Base-by-base conservation (phyloP, 495 filamentous ascomycete species). In the Aspergillus hancockii region DNA sequence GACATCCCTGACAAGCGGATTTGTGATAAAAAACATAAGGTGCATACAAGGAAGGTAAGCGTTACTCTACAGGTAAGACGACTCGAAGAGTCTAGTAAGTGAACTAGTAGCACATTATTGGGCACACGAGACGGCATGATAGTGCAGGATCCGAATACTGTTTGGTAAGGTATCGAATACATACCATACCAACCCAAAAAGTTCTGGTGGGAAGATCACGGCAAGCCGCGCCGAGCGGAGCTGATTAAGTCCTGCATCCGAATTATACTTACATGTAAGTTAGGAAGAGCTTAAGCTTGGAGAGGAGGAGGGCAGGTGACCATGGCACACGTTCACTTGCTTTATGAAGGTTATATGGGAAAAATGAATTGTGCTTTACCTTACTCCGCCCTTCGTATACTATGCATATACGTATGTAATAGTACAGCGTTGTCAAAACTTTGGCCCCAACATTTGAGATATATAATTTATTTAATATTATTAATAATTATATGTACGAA, bases 161-260 rank as follows among this genome's bases (percentile, higher is more conserved):
- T 64, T 40, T 31, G 31, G 51, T 58, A 52, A 45, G 23, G 54
- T 64, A 55, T 28, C 38, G 23, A 22, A 49, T 59, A 55, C 54
- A 49, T 36, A 51, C 60, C 55, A 50, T 58, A 51, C 56, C 36
- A 31, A 32, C 34, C 43, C 30, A 31, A 8, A 40, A 41, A 50
- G 18, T 21, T 13, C 19, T 18, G 34, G 52, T 19, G 25, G 47
- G 54, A 52, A 52, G 50, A 60, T 52, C 59, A 62, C 63, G 60
- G 57, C 57, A 66, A 66, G 57, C 63, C 57, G 60, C 63, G 16
- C 57, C 40, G 60, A 47, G 49, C 47, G 32, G 49, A 58, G 60
- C 31, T 59, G 57, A 34, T 54, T 50, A 53, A 16, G 22, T 57
- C 54, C 21, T 49, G 54, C 54, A 57, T 57, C 54, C 54, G 43